A percentile compares a stretch with the other conserved stretches of the same genome.
phyloP scores from a whole-genome alignment of 2,329 filamentous ascomycete species.

The Endothia cerciana region DNA sequence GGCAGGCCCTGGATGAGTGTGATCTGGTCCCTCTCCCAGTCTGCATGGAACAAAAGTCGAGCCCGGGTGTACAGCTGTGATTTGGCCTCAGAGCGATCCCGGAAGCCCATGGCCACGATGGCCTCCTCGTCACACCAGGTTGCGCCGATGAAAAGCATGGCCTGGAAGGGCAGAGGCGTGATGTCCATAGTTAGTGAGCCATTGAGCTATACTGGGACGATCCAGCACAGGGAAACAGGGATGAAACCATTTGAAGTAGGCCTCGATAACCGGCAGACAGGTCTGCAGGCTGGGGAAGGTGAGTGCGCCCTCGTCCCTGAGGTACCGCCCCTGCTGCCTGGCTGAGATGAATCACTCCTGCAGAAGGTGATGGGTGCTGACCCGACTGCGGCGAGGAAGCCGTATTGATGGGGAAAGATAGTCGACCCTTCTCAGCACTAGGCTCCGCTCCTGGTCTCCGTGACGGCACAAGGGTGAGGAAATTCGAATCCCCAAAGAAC shows the following conservation, averaged over 20 bases:
- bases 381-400: conserved; percentile 26
- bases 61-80: conserved; percentile 27
- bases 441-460: conserved; percentile 3
- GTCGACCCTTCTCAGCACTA: conserved; percentile 25
- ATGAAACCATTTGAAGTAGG: conserved; percentile 30
- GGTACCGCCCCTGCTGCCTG: conserved; percentile 30
- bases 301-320: conserved; percentile 32
- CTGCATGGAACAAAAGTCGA: conserved; percentile 26
- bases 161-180: conserved; percentile 24
- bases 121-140: conserved; percentile 24
- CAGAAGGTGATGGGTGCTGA: conserved; percentile 16
- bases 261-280: conserved; percentile 32
- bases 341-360: conserved; percentile 28
- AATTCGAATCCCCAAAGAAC: conserved; percentile 46
- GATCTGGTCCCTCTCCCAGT: conserved; percentile 27
- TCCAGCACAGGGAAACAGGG: conserved; percentile 27
- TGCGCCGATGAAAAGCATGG: conserved; percentile 28
- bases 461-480: conserved; percentile 39
- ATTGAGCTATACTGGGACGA: conserved; percentile 18
- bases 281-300: conserved; percentile 31
- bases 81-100: conserved; percentile 27
- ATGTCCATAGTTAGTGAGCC: conserved; percentile 23
- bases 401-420: conserved; percentile 29
- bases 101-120: conserved; percentile 25
- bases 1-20: conserved; percentile 27